Base-by-base conservation (phyloP, 352 stramenopile genomes). In the Globisporangium recalcitrans region DNA sequence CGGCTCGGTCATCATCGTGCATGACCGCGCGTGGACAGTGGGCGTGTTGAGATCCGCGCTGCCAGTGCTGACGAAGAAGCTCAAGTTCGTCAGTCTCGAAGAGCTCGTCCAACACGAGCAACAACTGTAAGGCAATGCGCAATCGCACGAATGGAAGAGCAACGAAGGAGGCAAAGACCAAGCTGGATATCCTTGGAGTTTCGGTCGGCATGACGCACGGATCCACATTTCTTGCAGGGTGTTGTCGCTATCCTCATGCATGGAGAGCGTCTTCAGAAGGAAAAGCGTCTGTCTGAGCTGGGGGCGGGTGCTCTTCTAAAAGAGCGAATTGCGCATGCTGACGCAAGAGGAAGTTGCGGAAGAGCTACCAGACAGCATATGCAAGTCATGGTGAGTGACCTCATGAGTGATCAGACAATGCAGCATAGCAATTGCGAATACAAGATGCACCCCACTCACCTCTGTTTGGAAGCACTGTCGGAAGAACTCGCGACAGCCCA, bases 1-100 rank as follows among this genome's bases (percentile, higher is more conserved):
- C 27, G 86, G 86, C 32, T 88, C 82, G 1, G 77, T 95, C 16
- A 81, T 95, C 58, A 92, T 95, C 36, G 80, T 95, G 26, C 86
- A 95, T 52, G 86, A 95, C 53, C 84, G 86, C 31, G 64, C 72
- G 19, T 95, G 86, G 86, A 93, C 84, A 4, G 74, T 92, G 8
- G 81, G 78, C 14, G 86, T 95, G 27, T 59, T 95, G 54, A 73
- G 58, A 27, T 69, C 72, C 13, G 80, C 79, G 7, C 64, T 95
- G 36, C 82, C 82, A 3, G 63, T 68, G 27, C 71, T 93, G 2
- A 73, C 70, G 24, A 64, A 64, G 24, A 77, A 82, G 63, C 83
- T 89, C 49, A 53, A 64, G 32, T 91, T 93, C 31, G 75, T 91
- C 48, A 88, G 72, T 67, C 70, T 93, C 24, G 74, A 91, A 27